A percentile compares a stretch with the other conserved stretches of the same genome.
phyloP scores from a whole-genome alignment of 257 asterid species.

The Haberlea rhodopensis region DNA sequence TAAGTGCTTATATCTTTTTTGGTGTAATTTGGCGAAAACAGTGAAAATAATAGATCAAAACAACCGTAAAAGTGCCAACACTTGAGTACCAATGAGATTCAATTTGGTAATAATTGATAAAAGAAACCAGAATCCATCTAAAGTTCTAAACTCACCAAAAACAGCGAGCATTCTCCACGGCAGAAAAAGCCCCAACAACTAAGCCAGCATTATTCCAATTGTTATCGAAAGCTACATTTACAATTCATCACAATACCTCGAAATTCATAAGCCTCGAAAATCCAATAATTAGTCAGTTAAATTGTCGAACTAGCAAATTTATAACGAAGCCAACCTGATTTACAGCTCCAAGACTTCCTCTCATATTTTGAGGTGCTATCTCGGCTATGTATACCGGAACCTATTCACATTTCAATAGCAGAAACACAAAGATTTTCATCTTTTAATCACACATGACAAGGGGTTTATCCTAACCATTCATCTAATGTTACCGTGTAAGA shows the following conservation, averaged over 20 bases:
- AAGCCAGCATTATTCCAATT: constrained; percentile 79
- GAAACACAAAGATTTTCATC: constrained; percentile 19
- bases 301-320: constrained; percentile 1
- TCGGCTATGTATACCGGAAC: constrained; percentile 94
- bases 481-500: constrained; percentile 67
- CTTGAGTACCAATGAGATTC: neutral
- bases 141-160: constrained; percentile 54
- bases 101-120: constrained; percentile 1
- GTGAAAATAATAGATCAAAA: neutral
- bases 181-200: constrained; percentile 68
- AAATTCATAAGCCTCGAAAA: neutral
- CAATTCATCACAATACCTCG: constrained; percentile 4
- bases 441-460: constrained; percentile 9
- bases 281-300: neutral
- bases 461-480: constrained; percentile 1
- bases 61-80: neutral
- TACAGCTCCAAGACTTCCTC: constrained; percentile 86
- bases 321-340: constrained; percentile 58
- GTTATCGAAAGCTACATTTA: constrained; percentile 67
- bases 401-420: constrained; percentile 34
- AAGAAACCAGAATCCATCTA: constrained; percentile 9
- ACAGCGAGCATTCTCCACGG: constrained; percentile 89
- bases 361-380: constrained; percentile 83
- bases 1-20: neutral
- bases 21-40: neutral